phyloP scores from a whole-genome alignment of 1,139 yeast genomes.

The Trichomonascaceae sp. region DNA sequence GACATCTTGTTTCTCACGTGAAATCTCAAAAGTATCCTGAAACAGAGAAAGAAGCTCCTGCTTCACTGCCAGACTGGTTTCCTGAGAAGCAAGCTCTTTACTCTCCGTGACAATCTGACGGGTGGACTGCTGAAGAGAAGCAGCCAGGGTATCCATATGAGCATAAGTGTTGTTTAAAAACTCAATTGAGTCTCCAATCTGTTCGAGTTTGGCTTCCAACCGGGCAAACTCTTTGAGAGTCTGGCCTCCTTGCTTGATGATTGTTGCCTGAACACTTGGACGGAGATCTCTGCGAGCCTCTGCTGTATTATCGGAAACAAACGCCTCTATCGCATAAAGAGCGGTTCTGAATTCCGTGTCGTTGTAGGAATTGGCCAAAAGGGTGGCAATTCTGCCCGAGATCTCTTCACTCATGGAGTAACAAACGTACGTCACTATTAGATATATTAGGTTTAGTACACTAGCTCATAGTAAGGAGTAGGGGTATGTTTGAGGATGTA shows the following conservation, averaged over 20 bases:
- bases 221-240: constrained; percentile 49
- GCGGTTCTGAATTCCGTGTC: constrained; percentile 26
- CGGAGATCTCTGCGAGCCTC: constrained; percentile 42
- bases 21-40: constrained; percentile 51
- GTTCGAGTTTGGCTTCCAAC: constrained; percentile 33
- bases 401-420: no score
- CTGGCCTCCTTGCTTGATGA: constrained; percentile 46
- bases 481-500: no score
- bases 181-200: constrained; percentile 30
- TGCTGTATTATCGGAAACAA: constrained; percentile 21
- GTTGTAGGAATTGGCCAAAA: constrained; percentile 26
- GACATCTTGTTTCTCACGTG: constrained; percentile 47
- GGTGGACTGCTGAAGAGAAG: constrained; percentile 18
- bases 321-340: constrained; percentile 21
- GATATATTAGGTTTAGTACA: no score
- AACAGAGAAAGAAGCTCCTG: constrained; percentile 45
- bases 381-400: constrained; percentile 20
- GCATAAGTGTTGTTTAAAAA: constrained; percentile 22
- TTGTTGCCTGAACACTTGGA: constrained; percentile 58
- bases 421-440: no score
- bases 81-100: constrained; percentile 30
- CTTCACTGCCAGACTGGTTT: constrained; percentile 35
- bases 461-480: no score
- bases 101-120: constrained; percentile 27
- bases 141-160: constrained; percentile 19